Evolutionary conservation across 202 grass and related monocot genomes (phyloP).

Genomic region (Saccharum hybrid): DNA sequence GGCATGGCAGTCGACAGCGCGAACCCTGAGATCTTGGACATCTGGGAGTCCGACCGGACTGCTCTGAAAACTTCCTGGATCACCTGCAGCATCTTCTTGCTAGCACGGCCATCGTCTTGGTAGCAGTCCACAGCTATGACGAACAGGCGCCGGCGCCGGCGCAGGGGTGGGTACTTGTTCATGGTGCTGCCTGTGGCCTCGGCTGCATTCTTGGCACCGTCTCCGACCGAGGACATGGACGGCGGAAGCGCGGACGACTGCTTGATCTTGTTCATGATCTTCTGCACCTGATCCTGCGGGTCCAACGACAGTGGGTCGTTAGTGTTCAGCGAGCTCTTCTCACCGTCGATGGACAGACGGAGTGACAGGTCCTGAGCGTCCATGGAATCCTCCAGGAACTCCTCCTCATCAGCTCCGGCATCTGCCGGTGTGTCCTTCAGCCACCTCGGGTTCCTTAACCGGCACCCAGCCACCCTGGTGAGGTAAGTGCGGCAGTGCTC

Average conservation of each 20-base stretch:
- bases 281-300: slow-evolving; percentile 68
- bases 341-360: slow-evolving; percentile 78
- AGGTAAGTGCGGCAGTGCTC: slow-evolving; percentile 97
- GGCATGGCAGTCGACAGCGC: slow-evolving; percentile 90
- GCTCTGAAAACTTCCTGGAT: slow-evolving; percentile 88
- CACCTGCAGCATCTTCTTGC: slow-evolving; percentile 74
- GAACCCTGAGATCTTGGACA: slow-evolving; percentile 90
- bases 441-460: slow-evolving; percentile 83
- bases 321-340: slow-evolving; percentile 50
- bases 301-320: slow-evolving; percentile 39
- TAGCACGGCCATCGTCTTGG: slow-evolving; percentile 59
- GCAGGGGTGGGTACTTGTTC: slow-evolving; percentile 80
- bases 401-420: slow-evolving; percentile 54
- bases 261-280: slow-evolving; percentile 78
- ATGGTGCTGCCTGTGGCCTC: slow-evolving; percentile 38
- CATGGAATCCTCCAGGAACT: slow-evolving; percentile 77
- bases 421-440: slow-evolving; percentile 79
- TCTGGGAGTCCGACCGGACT: slow-evolving; percentile 78
- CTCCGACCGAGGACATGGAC: slow-evolving; percentile 14
- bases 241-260: slow-evolving; percentile 40
- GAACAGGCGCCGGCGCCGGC: slow-evolving; percentile 76
- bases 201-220: slow-evolving; percentile 36
- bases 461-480: slow-evolving; percentile 77
- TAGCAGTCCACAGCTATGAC: slow-evolving; percentile 86
- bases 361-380: slow-evolving; percentile 88